These are phyloP conservation scores for Barnettozyma pratensis DNA, from an alignment of 805 yeast genomes.

Conservation along the genomic window DNA sequence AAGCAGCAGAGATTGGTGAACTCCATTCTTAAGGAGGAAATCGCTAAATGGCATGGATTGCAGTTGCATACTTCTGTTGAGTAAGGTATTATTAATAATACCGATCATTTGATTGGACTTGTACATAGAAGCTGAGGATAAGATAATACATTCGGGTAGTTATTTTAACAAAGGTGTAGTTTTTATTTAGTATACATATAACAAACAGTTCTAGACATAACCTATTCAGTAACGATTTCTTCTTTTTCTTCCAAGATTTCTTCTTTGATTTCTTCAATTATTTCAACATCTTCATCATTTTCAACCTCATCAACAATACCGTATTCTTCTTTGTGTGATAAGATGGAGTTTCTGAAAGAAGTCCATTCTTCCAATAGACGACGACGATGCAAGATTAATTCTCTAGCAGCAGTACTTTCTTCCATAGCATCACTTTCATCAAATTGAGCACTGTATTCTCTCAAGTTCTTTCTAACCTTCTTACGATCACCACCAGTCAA, in stretches of 20 bases:
- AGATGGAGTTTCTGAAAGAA: slow-evolving; percentile 59
- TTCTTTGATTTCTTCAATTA: slow-evolving; percentile 69
- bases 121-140: background rate
- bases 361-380: slow-evolving; percentile 80
- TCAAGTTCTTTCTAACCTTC: slow-evolving; percentile 85
- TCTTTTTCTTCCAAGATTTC: slow-evolving; percentile 49
- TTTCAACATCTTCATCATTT: slow-evolving; percentile 64
- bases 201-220: background rate
- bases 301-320: slow-evolving; percentile 40
- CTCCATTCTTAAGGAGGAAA: slow-evolving; percentile 74
- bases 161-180: background rate
- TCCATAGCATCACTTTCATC: slow-evolving; percentile 96
- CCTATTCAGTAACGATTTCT: slow-evolving; percentile 17
- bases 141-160: background rate
- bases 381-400: slow-evolving; percentile 80
- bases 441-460: slow-evolving; percentile 86
- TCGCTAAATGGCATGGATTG: slow-evolving; percentile 90
- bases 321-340: slow-evolving; percentile 43
- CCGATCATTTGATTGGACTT: background rate
- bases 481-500: slow-evolving; percentile 76
- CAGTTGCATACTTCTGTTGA: slow-evolving; percentile 59
- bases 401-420: slow-evolving; percentile 87
- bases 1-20: slow-evolving; percentile 93
- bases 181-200: background rate
- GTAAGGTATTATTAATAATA: background rate